Conservation (phyloP, 768 basidiomycete genomes). For the Leucosporidium scottii region DNA sequence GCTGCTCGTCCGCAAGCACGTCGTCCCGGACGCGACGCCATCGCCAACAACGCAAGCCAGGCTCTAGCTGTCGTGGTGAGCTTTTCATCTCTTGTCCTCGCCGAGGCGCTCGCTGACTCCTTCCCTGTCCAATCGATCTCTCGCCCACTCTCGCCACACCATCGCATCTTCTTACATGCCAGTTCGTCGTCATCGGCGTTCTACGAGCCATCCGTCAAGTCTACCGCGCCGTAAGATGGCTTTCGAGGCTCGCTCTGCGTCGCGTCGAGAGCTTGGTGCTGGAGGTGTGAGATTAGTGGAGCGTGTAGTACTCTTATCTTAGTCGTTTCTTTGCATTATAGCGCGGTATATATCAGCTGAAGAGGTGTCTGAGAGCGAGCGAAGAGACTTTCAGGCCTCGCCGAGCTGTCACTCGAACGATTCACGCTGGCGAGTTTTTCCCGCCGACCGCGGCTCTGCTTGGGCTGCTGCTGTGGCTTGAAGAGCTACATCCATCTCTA, state of each 20-base stretch:
- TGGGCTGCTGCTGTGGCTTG: no score
- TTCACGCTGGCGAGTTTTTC: no score
- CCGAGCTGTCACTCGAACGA: no score
- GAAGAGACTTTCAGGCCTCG: no score
- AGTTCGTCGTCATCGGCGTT: slow-evolving; percentile 21
- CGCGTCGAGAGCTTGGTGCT: slow-evolving; percentile 25
- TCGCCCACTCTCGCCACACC: not conserved
- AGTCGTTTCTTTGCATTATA: no score
- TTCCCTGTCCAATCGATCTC: not conserved
- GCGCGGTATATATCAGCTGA: no score
- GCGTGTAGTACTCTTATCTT: no score
- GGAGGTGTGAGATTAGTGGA: slow-evolving; percentile 8
- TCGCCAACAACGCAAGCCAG: slow-evolving; percentile 1
- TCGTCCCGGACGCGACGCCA: slow-evolving; percentile 1
- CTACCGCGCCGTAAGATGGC: slow-evolving; percentile 14
- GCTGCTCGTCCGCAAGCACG: slow-evolving; percentile 11
- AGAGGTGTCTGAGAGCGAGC: no score
- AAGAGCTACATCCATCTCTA: no score
- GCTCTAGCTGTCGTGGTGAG: slow-evolving; percentile 14
- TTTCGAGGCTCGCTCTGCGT: not conserved
- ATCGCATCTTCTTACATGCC: not conserved
- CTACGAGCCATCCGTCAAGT: slow-evolving; percentile 1
- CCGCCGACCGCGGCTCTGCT: no score
- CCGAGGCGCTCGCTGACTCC: no score
- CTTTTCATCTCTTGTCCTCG: no score